These are phyloP conservation scores for Mimosa pudica DNA, from an alignment of 306 rosid species.

Conservation along the genomic window DNA sequence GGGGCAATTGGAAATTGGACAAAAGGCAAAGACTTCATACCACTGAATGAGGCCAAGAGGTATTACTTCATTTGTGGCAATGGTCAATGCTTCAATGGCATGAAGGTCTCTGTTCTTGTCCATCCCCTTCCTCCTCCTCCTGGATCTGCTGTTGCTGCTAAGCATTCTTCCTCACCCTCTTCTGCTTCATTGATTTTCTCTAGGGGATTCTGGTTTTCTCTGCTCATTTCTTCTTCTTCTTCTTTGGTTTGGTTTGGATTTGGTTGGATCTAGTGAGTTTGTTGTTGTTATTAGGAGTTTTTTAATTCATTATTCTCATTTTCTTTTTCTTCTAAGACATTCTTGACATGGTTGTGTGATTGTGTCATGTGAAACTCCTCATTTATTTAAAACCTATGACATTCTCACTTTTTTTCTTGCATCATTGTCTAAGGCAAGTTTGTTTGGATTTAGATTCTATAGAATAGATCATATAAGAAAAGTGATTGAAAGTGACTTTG, in stretches of 20 bases:
- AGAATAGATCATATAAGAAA: too few species aligned
- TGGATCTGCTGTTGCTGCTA: conserved; percentile 24
- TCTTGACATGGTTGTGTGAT: conserved; percentile 6
- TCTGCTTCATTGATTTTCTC: conserved; percentile 28
- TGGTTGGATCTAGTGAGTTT: conserved; percentile 39
- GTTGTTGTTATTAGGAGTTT: conserved; percentile 15
- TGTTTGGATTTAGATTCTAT: too few species aligned
- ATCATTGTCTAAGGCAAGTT: background rate
- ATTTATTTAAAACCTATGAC: background rate
- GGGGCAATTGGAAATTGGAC: conserved; percentile 88
- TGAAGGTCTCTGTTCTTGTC: conserved; percentile 76
- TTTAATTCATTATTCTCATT: conserved; percentile 10
- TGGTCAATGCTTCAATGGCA: conserved; percentile 84
- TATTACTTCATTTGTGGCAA: conserved; percentile 88
- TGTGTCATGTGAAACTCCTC: conserved; percentile 13
- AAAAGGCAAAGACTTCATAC: conserved; percentile 88
- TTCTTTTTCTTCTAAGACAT: background rate
- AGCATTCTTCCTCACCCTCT: conserved; percentile 28
- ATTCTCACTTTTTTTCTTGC: background rate
- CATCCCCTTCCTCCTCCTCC: conserved; percentile 71
- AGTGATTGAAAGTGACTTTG: too few species aligned
- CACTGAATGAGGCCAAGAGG: conserved; percentile 54
- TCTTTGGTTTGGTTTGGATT: conserved; percentile 42
- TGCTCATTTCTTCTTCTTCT: conserved; percentile 38
- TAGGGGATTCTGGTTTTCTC: conserved; percentile 23